Evolutionary conservation across 345 rosid species (phyloP).

Genomic region (Hibiscus mutabilis): DNA sequence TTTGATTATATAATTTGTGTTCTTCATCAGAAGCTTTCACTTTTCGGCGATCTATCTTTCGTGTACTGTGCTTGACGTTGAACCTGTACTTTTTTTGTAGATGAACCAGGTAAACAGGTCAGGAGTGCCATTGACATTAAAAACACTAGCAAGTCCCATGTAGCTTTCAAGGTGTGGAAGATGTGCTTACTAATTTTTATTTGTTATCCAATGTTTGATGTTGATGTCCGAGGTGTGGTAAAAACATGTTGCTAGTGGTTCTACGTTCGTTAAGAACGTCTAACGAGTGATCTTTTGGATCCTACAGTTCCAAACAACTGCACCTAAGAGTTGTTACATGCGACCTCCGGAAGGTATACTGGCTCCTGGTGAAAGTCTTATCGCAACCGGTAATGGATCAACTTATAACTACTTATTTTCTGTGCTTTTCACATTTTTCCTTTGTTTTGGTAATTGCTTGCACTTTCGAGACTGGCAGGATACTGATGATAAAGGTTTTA

Average conservation of each 20-base stretch:
- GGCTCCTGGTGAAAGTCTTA: conserved; percentile 59
- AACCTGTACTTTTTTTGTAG: conserved; percentile 24
- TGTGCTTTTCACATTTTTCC: no score
- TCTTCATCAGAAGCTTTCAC: not conserved
- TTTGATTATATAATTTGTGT: not conserved
- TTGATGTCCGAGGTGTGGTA: conserved; percentile 7
- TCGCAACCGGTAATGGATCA: conserved; percentile 48
- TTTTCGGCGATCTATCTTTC: not conserved
- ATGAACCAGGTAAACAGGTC: conserved; percentile 69
- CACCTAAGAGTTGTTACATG: conserved; percentile 77
- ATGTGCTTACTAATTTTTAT: not conserved
- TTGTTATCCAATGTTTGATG: not conserved
- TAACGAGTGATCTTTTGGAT: not conserved
- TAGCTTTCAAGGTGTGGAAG: conserved; percentile 59
- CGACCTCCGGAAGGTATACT: conserved; percentile 73
- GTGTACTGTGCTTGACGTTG: conserved; percentile 5
- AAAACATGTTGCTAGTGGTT: not conserved
- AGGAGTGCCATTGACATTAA: conserved; percentile 60
- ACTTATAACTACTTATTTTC: not conserved
- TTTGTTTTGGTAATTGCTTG: no score
- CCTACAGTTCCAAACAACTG: conserved; percentile 70
- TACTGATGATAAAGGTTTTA: conserved; percentile 4
- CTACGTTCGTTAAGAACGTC: not conserved
- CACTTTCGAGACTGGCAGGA: no score
- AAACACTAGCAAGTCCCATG: conserved; percentile 58